Base-by-base conservation (phyloP, 768 basidiomycete species). In the Tubosaeta brunneosetosa region DNA sequence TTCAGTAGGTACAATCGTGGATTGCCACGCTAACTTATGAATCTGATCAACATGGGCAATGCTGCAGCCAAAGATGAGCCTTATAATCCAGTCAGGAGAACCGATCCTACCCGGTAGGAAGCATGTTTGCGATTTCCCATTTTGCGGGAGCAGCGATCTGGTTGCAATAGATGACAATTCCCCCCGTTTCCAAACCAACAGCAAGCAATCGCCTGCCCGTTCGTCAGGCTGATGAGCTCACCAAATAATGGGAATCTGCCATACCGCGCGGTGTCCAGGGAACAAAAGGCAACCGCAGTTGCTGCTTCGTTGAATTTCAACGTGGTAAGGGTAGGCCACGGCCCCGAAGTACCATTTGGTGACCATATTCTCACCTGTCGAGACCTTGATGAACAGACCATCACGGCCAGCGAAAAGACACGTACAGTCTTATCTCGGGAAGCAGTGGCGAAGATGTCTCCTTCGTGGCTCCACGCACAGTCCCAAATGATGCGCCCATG, bases 401-500 rank as follows among this genome's bases (percentile, higher is more conserved):
- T 41, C 12, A 37, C 10, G 10, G 22, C n/a, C 0, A n/a, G 31
- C 6, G 3, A 2, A 22, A 17, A 36, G 22, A 37, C 16, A 58
- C 80, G 50, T 58, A 91, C 94, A 13, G 90, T 91, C 73, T 95
- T 98, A 70, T 99, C 97, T 40, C 97, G 81, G 3, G 94, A 94
- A 1, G 91, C 94, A 3, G 97, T 98, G 11, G 85, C 94, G 63
- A 99, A 99, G 14, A 86, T 62, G 59, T 84, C 79, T 7, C 84
- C 83, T 58, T 91, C 85, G 1, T 71, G 63, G 1, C 88, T 77
- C 93, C 94, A 99, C 13, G 84, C 82, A 62, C 89, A 91, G 66
- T 98, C 97, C 93, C 97, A 94, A 33, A 99, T 88, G 62, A 99
- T 97, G 36, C 97, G 81, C 1, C 81, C 80, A 68, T 98, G 97